phyloP scores from a whole-genome alignment of 164 flowering plant genomes.

The Houttuynia cordata region DNA sequence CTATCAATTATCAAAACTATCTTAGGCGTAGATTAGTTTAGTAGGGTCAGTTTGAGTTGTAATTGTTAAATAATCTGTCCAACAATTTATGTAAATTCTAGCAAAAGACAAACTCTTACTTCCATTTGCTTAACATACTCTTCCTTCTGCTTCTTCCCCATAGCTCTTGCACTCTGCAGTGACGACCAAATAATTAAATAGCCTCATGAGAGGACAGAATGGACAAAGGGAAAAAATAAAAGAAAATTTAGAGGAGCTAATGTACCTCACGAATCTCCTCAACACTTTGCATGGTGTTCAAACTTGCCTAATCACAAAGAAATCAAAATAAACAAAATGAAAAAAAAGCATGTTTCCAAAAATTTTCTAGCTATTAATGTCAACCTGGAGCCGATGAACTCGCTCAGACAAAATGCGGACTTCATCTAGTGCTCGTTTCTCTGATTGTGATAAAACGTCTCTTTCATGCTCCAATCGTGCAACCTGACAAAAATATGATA shows the following conservation, averaged over 20 bases:
- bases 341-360: background rate
- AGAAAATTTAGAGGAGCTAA: background rate
- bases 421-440: conserved; percentile 81
- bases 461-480: background rate
- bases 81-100: no score
- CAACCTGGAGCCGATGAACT: conserved; percentile 74
- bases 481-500: background rate
- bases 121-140: conserved; percentile 48
- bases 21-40: no score
- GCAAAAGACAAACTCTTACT: conserved; percentile 27
- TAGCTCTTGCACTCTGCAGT: conserved; percentile 56
- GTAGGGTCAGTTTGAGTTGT: no score
- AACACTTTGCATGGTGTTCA: conserved; percentile 71
- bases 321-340: background rate
- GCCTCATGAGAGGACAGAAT: background rate
- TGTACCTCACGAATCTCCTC: conserved; percentile 77
- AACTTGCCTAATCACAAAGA: conserved; percentile 43
- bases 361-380: conserved; percentile 1
- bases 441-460: conserved; percentile 31
- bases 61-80: no score
- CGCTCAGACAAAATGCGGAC: conserved; percentile 69
- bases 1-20: no score
- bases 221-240: background rate
- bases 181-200: background rate
- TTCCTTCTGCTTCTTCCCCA: conserved; percentile 59